phyloP scores from a whole-genome alignment of 768 basidiomycete genomes.

The Termitomyces eurrhizus region DNA sequence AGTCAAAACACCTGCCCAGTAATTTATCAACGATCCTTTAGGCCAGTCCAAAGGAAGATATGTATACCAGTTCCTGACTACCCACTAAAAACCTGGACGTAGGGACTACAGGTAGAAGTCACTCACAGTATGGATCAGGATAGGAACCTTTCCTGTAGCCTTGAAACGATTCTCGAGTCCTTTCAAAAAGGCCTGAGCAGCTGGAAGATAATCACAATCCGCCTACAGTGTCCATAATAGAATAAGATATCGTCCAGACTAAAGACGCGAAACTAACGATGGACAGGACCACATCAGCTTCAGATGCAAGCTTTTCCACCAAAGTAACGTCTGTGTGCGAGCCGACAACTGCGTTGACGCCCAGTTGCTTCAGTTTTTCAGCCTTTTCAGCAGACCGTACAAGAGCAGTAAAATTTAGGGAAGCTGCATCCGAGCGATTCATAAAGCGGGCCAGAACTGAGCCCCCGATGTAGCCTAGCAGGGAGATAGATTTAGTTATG shows the following conservation, averaged over 20 bases:
- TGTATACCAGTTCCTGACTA: slow-evolving; percentile 49
- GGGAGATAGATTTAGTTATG: neutral
- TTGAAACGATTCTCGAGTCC: slow-evolving; percentile 48
- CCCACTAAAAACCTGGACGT: neutral
- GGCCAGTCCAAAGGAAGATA: neutral
- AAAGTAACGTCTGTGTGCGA: slow-evolving; percentile 39
- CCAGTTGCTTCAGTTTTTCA: slow-evolving; percentile 33
- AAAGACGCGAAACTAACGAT: slow-evolving; percentile 6
- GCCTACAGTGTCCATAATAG: slow-evolving; percentile 20
- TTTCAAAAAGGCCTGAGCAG: slow-evolving; percentile 41
- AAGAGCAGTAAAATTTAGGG: slow-evolving; percentile 39
- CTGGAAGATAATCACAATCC: slow-evolving; percentile 40
- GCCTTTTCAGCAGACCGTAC: slow-evolving; percentile 44
- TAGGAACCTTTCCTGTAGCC: slow-evolving; percentile 36
- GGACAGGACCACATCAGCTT: slow-evolving; percentile 24
- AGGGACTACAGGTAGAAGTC: neutral
- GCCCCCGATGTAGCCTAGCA: slow-evolving; percentile 46
- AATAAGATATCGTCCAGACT: neutral
- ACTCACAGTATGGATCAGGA: slow-evolving; percentile 62
- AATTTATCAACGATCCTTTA: neutral
- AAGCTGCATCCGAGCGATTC: slow-evolving; percentile 27
- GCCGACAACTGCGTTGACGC: slow-evolving; percentile 37
- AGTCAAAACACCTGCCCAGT: slow-evolving; percentile 32
- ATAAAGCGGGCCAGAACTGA: slow-evolving; percentile 42
- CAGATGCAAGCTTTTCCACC: slow-evolving; percentile 39